Base-by-base conservation (phyloP, 192 early-diverging fungal species). In the Coemansia sp. region DNA sequence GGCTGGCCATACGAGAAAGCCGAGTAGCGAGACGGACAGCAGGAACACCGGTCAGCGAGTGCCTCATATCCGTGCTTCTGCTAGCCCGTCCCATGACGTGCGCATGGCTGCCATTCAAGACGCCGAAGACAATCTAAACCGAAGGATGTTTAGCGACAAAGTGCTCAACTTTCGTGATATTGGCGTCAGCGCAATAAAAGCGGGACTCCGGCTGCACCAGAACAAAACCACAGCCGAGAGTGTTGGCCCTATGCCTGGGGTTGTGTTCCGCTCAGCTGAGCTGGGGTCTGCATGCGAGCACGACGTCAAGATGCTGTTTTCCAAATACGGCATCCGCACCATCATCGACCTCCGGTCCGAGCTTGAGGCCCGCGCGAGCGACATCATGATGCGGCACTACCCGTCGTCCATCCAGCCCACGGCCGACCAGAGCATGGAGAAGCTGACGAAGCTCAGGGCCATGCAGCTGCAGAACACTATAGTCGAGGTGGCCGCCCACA, bases 321-420 rank as follows among this genome's bases (percentile, higher is more conserved):
- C 74, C 9, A 64, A 73, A 32, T 75, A 78, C 46, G 76, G 83
- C n/a, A 80, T 85, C 51, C 78, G 76, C 31, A 85, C 83, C 1
- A 85, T 85, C 67, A 77, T 85, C 24, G 83, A 85, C 36, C 70
- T 85, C 53, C 56, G 83, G 37, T 80, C 77, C 1, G 77, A 85
- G 60, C 59, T 77, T 12, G 83, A 80, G 70, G 71, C 71, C 1
- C 68, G 72, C 10, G 71, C 75, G 42, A 82, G 66, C 67, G 73
- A 76, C 62, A 83, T 77, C 27, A 64, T 83, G 57, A 63, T 67
- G 36, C 31, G 60, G n/a, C 75, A 83, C 64, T 83, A 83, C 29
- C 80, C 80, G 2, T 67, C 79, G 41, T 72, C 73, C 9, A 75
- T 82, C 39, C 72, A 82, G 63, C 79, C 79, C 8, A 76, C 73